Evolutionary conservation across 2,329 filamentous ascomycete species (phyloP), one percentile per base, ranked within the genome.

Genomic region (Chaetomium sp.): DNA sequence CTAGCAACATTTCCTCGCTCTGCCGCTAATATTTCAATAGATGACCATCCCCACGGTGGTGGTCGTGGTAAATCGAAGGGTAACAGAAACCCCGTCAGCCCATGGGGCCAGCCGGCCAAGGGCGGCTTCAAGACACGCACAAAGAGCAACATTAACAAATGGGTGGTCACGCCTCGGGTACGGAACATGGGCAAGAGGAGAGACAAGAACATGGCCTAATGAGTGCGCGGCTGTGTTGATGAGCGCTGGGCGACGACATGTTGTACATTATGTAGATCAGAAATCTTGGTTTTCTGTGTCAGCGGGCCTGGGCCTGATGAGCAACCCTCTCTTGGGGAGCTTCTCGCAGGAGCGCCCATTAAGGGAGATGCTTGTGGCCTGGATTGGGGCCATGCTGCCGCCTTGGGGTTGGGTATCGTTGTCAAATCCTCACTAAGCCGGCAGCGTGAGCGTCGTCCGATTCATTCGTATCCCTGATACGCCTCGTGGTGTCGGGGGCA

Each of bases 1-100:
- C 31, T 9, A 29, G 16, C 61, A 25, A 33, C 21, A 38, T 31
- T 55, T 50, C 19, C 63, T 64, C 33, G 29, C 62, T 33, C 57
- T 27, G 27, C 31, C 47, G 54, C 65, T 73, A 45, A 68, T 62
- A 25, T 29, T 19, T 58, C 12, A 67, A 53, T 73, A 87, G 91
- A 88, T 73, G 95, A 99, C 75, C 95, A 99, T 84, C 95, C 95
- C 74, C 95, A 99, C 78, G 95, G 95, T 86, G 95, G 95, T 90
- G 95, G 95, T 79, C 88, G 96, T 84, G 95, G 95, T 82, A 99
- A 99, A 82, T 97, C 93, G 64, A 99, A 99, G 91, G 93, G 95
- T 87, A 97, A 97, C 76, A 88, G 93, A 67, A 85, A 96, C 75
- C 95, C 96, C 38, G 92, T 95, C 72, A 97, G 92, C 80, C 95